phyloP scores from a whole-genome alignment of 805 yeast genomes.

The Allodekkera sacchari region DNA sequence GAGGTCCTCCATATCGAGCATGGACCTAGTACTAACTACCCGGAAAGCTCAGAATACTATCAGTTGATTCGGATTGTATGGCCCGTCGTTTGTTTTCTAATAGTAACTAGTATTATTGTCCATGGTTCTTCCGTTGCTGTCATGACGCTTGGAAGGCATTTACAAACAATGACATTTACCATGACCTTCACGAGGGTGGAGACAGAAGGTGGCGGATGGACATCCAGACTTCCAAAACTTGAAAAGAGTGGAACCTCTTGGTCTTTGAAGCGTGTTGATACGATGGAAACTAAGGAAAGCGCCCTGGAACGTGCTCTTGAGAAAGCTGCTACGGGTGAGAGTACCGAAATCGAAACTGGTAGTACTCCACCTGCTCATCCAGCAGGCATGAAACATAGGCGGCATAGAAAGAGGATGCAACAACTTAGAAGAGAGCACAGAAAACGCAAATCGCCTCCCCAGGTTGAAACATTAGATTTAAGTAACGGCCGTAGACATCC shows the following conservation, averaged over 20 bases:
- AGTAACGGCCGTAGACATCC: too few species aligned
- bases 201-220: conserved; percentile 59
- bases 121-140: conserved; percentile 58
- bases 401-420: too few species aligned
- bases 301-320: too few species aligned
- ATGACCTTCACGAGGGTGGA: conserved; percentile 77
- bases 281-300: conserved; percentile 25
- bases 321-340: conserved; percentile 10
- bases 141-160: conserved; percentile 66
- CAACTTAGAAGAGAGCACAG: too few species aligned
- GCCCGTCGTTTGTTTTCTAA: conserved; percentile 47
- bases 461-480: too few species aligned
- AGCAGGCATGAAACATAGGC: too few species aligned
- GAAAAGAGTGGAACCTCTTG: conserved; percentile 67
- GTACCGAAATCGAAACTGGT: too few species aligned
- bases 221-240: conserved; percentile 74
- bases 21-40: conserved; percentile 26
- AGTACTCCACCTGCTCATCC: too few species aligned
- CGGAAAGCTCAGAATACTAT: conserved; percentile 18
- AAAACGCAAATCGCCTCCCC: too few species aligned
- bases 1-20: conserved; percentile 28
- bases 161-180: conserved; percentile 87
- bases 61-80: conserved; percentile 30
- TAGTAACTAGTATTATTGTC: conserved; percentile 47
- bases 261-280: conserved; percentile 78